A percentile compares a stretch with the other conserved stretches of the same genome.
phyloP scores from a whole-genome alignment of 805 yeast genomes.

The Saccharomycopsis fodiens region DNA sequence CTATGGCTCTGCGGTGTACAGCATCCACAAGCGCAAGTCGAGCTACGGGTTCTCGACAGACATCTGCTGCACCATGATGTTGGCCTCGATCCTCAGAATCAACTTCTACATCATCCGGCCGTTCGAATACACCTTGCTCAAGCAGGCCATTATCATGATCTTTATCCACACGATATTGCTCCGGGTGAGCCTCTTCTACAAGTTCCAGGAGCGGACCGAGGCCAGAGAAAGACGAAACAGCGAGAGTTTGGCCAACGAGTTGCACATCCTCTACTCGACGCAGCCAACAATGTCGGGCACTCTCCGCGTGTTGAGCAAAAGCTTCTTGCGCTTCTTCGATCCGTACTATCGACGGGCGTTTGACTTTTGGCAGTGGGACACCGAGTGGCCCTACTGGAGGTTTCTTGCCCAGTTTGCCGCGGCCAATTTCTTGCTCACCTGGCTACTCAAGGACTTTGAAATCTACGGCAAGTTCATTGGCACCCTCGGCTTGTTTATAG shows the following conservation, averaged over 20 bases:
- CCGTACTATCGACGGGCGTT: slow-evolving; percentile 58
- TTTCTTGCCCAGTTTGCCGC: slow-evolving; percentile 44
- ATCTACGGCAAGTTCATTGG: slow-evolving; percentile 48
- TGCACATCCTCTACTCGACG: background rate
- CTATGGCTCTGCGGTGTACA: slow-evolving; percentile 73
- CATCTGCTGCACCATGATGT: slow-evolving; percentile 84
- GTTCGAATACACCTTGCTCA: slow-evolving; percentile 66
- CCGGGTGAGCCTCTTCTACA: slow-evolving; percentile 51
- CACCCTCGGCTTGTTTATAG: slow-evolving; percentile 59
- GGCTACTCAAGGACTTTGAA: slow-evolving; percentile 30
- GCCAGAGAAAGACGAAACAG: background rate
- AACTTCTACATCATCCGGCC: slow-evolving; percentile 74
- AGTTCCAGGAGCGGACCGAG: slow-evolving; percentile 27
- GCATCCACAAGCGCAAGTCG: slow-evolving; percentile 55
- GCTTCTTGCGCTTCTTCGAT: slow-evolving; percentile 55
- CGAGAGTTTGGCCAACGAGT: background rate
- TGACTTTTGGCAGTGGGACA: slow-evolving; percentile 83
- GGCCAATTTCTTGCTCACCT: slow-evolving; percentile 34
- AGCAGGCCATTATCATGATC: slow-evolving; percentile 85
- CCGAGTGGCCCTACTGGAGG: slow-evolving; percentile 50
- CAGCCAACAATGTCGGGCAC: background rate
- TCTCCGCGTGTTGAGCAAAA: slow-evolving; percentile 25
- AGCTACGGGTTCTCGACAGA: slow-evolving; percentile 84
- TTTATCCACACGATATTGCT: slow-evolving; percentile 62
- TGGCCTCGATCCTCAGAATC: slow-evolving; percentile 66